Base-by-base conservation (phyloP, 2,329 filamentous ascomycete genomes). In the Monilinia fructicola region DNA sequence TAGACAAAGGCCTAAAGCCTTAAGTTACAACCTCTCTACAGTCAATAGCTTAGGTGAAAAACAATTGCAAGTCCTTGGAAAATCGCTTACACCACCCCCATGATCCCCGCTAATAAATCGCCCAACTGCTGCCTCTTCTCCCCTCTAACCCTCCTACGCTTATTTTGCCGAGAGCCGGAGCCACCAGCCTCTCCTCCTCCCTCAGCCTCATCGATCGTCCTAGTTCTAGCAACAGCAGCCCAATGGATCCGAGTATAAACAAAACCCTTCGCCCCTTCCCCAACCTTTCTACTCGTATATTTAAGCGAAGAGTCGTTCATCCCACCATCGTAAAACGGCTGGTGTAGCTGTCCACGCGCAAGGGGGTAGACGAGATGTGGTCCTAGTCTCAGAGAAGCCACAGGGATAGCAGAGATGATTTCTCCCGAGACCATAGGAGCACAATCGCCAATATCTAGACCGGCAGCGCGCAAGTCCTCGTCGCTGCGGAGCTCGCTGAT, bases 401-500 rank as follows among this genome's bases (percentile, higher is more conserved):
- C 61, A 0, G 75, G 74, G 11, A 75, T 38, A 26, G 74, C 70
- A 54, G 66, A 70, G 42, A 73, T 54, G 11, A 73, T 38, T 40
- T 73, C 71, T 11, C 72, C 66, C 0, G 62, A 69, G 4, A 72
- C 70, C 6, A 72, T 28, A 5, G 56, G 56, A 21, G 67, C 66
- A 35, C 69, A 69, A 31, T 73, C 66, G 16, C 64, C 67, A 16
- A 72, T 54, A 9, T 68, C 53, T 4, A 74, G 55, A 2, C 72
- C 73, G 64, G 71, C 71, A 63, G 42, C 67, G 9, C 38, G 26
- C 18, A 76, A 69, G 66, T 76, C 74, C 1, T 48, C 52, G 64
- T 76, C 74, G 42, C 73, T 71, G 40, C 74, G 72, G n/a, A 75
- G 48, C 53, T 73, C 70, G 18, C 75, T 72, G 12, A 76, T 70